phyloP scores from a whole-genome alignment of 2,329 filamentous ascomycete genomes.

The Penicillium sclerotiorum region DNA sequence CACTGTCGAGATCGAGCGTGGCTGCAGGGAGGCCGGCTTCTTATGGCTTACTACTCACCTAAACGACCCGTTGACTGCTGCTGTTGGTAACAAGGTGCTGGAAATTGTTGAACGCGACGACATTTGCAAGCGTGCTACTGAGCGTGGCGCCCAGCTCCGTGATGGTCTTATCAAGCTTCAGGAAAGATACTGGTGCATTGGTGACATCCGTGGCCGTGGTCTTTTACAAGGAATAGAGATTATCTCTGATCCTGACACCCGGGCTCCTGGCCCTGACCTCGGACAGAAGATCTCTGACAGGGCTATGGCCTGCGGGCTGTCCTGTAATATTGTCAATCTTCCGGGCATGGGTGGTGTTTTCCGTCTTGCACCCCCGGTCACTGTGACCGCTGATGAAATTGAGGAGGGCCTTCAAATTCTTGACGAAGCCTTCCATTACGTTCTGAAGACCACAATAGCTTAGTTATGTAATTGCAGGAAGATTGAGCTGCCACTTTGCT shows the following conservation, averaged over 20 bases:
- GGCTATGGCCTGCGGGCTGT: conserved; percentile 57
- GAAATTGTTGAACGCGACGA: conserved; percentile 63
- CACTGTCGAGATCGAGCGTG: conserved; percentile 54
- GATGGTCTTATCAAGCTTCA: conserved; percentile 52
- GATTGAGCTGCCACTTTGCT: no score
- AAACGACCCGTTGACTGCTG: conserved; percentile 63
- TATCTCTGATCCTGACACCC: conserved; percentile 53
- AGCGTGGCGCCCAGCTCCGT: conserved; percentile 39
- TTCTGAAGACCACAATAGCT: neutral
- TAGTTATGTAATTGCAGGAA: neutral
- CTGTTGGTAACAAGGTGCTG: conserved; percentile 63
- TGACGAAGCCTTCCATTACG: conserved; percentile 43
- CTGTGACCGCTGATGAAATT: conserved; percentile 56
- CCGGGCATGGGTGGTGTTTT: conserved; percentile 61
- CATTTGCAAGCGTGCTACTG: conserved; percentile 18
- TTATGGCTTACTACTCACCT: conserved; percentile 65
- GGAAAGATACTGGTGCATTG: conserved; percentile 61
- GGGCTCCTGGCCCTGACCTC: conserved; percentile 51
- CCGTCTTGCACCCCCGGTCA: conserved; percentile 63
- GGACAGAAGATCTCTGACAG: conserved; percentile 51
- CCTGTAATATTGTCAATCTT: conserved; percentile 55
- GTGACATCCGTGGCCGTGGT: conserved; percentile 62
- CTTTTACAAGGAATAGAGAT: conserved; percentile 63
- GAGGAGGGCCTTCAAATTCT: conserved; percentile 59
- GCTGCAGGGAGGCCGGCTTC: conserved; percentile 53